Conservation (phyloP, 2,329 filamentous ascomycete genomes). For the Tolypocladium inflatum region DNA sequence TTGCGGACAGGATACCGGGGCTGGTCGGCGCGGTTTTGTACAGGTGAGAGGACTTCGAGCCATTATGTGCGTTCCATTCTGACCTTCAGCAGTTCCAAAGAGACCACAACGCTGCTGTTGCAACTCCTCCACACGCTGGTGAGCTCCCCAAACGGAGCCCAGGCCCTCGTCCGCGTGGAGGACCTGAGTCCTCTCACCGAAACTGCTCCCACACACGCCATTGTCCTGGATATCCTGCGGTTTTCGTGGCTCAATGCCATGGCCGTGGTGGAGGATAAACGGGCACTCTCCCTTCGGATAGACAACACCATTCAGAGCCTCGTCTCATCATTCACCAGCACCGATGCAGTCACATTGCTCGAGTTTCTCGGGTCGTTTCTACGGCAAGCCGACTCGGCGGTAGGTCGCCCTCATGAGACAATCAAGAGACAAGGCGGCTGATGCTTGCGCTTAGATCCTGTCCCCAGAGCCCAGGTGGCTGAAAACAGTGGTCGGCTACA, state of each 20-base stretch:
- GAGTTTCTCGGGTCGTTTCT: conserved; percentile 46
- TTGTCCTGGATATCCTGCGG: conserved; percentile 45
- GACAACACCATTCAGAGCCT: conserved; percentile 37
- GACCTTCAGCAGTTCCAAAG: conserved; percentile 30
- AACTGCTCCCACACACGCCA: conserved; percentile 41
- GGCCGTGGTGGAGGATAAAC: conserved; percentile 18
- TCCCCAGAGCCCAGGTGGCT: conserved; percentile 46
- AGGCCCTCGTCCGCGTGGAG: conserved; percentile 34
- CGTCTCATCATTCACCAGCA: conserved; percentile 44
- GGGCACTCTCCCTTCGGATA: conserved; percentile 29
- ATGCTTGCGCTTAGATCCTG: conserved; percentile 28
- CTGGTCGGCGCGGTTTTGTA: conserved; percentile 43
- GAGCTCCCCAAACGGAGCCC: conserved; percentile 39
- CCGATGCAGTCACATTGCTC: conserved; percentile 50
- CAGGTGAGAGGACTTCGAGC: conserved; percentile 29
- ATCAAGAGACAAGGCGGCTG: background rate
- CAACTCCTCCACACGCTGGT: conserved; percentile 49
- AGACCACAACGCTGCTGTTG: conserved; percentile 43
- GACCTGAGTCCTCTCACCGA: conserved; percentile 48
- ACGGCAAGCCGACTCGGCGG: conserved; percentile 35
- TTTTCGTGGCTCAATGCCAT: conserved; percentile 47
- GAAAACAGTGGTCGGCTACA: conserved; percentile 30
- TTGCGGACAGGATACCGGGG: conserved; percentile 42
- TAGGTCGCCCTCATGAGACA: conserved; percentile 19
- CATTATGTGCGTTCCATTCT: background rate